A percentile compares a stretch with the other conserved stretches of the same genome.
phyloP scores from a whole-genome alignment of 2,329 filamentous ascomycete species.

The Chrysoporthe deuterocubensis region DNA sequence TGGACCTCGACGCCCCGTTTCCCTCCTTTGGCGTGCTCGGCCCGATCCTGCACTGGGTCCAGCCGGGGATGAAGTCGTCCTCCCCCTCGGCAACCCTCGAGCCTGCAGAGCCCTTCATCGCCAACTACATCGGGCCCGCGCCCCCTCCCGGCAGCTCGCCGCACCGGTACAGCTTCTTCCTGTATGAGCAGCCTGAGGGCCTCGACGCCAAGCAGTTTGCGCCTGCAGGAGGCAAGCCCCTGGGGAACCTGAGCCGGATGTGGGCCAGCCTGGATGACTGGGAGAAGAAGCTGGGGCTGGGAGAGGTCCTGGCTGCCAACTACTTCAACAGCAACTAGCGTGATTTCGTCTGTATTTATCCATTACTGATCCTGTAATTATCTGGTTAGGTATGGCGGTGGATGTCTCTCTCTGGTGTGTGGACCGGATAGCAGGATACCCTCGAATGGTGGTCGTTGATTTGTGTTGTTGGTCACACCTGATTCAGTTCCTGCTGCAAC shows the following conservation, averaged over 20 bases:
- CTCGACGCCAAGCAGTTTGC: conserved; percentile 16
- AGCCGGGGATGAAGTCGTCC: conserved; percentile 40
- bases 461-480: too few relatives aligned
- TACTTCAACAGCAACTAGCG: conserved; percentile 20
- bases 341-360: background rate
- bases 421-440: too few relatives aligned
- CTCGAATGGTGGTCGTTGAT: too few relatives aligned
- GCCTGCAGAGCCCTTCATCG: conserved; percentile 34
- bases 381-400: background rate
- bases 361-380: background rate
- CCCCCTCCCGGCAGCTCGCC: conserved; percentile 50
- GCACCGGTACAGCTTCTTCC: conserved; percentile 54
- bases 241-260: conserved; percentile 2
- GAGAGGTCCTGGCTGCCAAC: conserved; percentile 13
- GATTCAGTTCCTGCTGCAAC: too few relatives aligned
- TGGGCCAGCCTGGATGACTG: conserved; percentile 15
- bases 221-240: conserved; percentile 2
- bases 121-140: conserved; percentile 48
- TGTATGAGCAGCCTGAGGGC: conserved; percentile 47
- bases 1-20: conserved; percentile 55
- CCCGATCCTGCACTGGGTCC: conserved; percentile 53
- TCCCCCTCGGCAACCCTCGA: conserved; percentile 20
- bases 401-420: background rate
- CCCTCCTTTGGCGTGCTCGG: conserved; percentile 45
- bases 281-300: conserved; percentile 19